These are phyloP conservation scores for Clitopilus passeckerianus DNA, from an alignment of 768 basidiomycete species.

Conservation along the genomic window DNA sequence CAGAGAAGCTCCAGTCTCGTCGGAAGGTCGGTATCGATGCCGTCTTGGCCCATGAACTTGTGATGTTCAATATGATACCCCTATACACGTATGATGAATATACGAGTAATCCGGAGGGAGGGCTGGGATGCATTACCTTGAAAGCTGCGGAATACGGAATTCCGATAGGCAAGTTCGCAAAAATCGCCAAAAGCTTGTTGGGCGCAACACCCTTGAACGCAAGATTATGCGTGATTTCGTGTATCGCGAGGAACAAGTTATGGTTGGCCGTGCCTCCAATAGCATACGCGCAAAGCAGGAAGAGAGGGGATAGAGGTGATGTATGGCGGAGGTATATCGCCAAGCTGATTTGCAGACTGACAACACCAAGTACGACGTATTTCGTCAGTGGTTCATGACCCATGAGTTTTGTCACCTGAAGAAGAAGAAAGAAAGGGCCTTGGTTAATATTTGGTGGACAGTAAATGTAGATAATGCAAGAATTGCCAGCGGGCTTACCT, in stretches of 20 bases:
- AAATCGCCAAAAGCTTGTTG: slow-evolving; percentile 86
- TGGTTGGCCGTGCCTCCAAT: slow-evolving; percentile 97
- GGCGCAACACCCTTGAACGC: slow-evolving; percentile 79
- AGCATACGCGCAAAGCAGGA: slow-evolving; percentile 74
- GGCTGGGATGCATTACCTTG: slow-evolving; percentile 51
- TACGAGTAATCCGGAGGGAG: not conserved
- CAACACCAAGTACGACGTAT: slow-evolving; percentile 82
- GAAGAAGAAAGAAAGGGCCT: not conserved
- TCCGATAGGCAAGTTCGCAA: slow-evolving; percentile 91
- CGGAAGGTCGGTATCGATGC: slow-evolving; percentile 93
- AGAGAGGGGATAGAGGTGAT: slow-evolving; percentile 62
- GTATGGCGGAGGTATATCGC: slow-evolving; percentile 67
- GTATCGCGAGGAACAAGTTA: slow-evolving; percentile 96
- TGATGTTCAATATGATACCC: slow-evolving; percentile 96
- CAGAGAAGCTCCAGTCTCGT: slow-evolving; percentile 79
- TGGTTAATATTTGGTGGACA: not conserved
- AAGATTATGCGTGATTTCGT: slow-evolving; percentile 97
- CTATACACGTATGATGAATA: slow-evolving; percentile 24
- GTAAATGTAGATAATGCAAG: not conserved
- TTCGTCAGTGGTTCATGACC: slow-evolving; percentile 91
- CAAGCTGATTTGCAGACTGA: slow-evolving; percentile 63
- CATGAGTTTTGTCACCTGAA: slow-evolving; percentile 92
- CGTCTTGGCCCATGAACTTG: slow-evolving; percentile 93
- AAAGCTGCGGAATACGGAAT: slow-evolving; percentile 94
- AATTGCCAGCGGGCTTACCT: slow-evolving; percentile 42